Base-by-base conservation (phyloP, 2,329 filamentous ascomycete species). In the Xylaria sp. region DNA sequence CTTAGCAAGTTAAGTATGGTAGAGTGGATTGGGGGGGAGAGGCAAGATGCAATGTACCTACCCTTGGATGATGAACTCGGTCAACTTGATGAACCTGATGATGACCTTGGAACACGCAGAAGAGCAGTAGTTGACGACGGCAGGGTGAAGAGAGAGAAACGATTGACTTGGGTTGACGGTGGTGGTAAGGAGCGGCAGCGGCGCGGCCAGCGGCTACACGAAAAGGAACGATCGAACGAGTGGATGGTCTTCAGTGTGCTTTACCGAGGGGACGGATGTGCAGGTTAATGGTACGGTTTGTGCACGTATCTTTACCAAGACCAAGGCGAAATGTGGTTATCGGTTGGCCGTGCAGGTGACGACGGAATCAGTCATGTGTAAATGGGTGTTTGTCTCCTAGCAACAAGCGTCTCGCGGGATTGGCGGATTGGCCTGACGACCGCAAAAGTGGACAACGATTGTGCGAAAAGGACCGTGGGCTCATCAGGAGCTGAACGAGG, bases 291-390 rank as follows among this genome's bases (percentile, higher is more conserved):
- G 48, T 50, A 11, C 19, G 11, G 19, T 34, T 30, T 50, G 42
- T 44, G 44, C 37, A 56, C 49, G 59, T 61, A 52, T 60, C 34
- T 54, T 46, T 42, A 30, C 23, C 23, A 30, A 30, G 37, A 42
- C 37, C 37, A 42, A 42, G 37, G 37, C 37, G 11, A 48, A 63
- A 58, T 61, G 61, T 11, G 58, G 59, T 62, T 37, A 47, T 55
- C 60, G 37, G 49, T 50, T 54, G 44, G 55, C 46, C 48, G 39
- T 54, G 58, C 48, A 44, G 53, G 59, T 63, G 63, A 63, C 60
- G 54, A 60, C 13, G 37, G 13, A 13, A 42, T 10, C 37, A n/a
- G n/a, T 16, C 42, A 46, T 46, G 8, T 8, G 8, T 16, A 23
- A 5, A 18, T 19, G 18, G 13, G 23, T 52, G 35, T 52, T 53